Percentiles rank a stretch among this genome's conserved stretches.
Conservation (phyloP, 225 moss, liverwort and hornwort genomes). For the Physcomitrium patens region DNA sequence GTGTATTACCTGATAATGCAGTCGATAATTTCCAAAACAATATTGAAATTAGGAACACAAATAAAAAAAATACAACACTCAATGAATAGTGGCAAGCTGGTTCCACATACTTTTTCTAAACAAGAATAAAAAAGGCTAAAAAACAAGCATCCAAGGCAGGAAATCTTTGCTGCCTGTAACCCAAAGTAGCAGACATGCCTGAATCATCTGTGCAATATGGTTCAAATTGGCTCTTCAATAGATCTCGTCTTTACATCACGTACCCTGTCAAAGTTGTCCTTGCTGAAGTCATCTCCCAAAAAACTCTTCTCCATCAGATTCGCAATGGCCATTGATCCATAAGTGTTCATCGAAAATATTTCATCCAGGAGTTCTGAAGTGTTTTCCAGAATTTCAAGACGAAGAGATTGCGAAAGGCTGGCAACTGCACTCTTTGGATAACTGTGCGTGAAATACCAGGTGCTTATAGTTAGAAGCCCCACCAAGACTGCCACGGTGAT, state of each 20-base stretch:
- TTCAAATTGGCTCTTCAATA: not conserved
- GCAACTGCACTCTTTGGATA: conserved; percentile 69
- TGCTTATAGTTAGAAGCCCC: conserved; percentile 66
- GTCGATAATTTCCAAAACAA: conserved; percentile 13
- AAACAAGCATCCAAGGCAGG: not conserved
- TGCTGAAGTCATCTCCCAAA: conserved; percentile 68
- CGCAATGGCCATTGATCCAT: conserved; percentile 71
- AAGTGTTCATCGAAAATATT: conserved; percentile 68
- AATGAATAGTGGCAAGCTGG: conserved; percentile 11
- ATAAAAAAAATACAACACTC: not conserved
- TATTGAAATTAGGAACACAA: not conserved
- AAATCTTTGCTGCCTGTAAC: conserved; percentile 4
- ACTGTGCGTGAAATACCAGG: conserved; percentile 76
- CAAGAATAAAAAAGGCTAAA: not conserved
- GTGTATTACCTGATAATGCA: conserved; percentile 16
- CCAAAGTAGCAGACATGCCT: not conserved
- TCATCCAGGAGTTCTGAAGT: conserved; percentile 66
- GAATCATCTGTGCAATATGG: conserved; percentile 10
- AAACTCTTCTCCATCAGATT: conserved; percentile 78
- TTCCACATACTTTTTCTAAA: not conserved
- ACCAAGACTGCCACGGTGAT: conserved; percentile 69
- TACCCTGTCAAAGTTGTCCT: conserved; percentile 71
- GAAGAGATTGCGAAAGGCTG: conserved; percentile 59
- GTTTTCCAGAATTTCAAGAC: conserved; percentile 67
- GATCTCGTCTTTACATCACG: conserved; percentile 18